Conservation (phyloP, 2,329 filamentous ascomycete species). For the Simplicillium sp. region DNA sequence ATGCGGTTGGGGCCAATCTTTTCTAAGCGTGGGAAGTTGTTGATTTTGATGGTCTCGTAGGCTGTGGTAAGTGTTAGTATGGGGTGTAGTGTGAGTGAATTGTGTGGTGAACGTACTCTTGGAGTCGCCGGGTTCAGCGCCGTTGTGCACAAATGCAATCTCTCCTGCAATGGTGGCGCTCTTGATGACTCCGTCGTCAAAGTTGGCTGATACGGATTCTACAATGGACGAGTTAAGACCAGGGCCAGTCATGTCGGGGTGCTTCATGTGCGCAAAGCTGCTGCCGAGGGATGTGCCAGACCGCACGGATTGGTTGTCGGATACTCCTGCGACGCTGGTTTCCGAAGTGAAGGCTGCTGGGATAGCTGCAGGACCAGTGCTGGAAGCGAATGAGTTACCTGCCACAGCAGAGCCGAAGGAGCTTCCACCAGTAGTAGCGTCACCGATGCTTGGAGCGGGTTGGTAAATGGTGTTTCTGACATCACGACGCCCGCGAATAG, state of each 20-base stretch:
- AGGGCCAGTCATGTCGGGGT: constrained; percentile 70
- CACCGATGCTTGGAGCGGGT: constrained; percentile 33
- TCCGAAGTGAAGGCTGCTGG: constrained; percentile 53
- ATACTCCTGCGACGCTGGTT: constrained; percentile 46
- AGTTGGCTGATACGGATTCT: constrained; percentile 80
- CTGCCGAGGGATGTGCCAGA: constrained; percentile 74
- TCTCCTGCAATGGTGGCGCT: constrained; percentile 75
- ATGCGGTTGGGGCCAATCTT: constrained; percentile 90
- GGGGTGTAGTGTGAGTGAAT: neutral
- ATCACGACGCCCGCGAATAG: constrained; percentile 79
- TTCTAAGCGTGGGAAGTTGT: constrained; percentile 81
- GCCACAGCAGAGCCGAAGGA: constrained; percentile 19
- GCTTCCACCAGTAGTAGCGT: constrained; percentile 12
- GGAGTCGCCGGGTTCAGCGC: constrained; percentile 30
- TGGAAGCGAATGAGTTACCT: neutral
- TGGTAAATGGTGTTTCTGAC: constrained; percentile 86
- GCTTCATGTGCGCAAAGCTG: constrained; percentile 58
- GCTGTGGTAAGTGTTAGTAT: constrained; percentile 21
- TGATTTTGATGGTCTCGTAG: constrained; percentile 65
- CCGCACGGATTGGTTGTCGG: constrained; percentile 84
- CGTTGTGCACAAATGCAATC: constrained; percentile 77
- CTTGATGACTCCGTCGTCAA: constrained; percentile 64
- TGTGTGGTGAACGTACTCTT: constrained; percentile 32
- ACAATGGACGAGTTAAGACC: constrained; percentile 85
- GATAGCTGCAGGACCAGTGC: constrained; percentile 28